Evolutionary conservation across 306 rosid genomes (phyloP), one percentile per base, ranked within the genome.

Genomic region (Cucurbita maxima): DNA sequence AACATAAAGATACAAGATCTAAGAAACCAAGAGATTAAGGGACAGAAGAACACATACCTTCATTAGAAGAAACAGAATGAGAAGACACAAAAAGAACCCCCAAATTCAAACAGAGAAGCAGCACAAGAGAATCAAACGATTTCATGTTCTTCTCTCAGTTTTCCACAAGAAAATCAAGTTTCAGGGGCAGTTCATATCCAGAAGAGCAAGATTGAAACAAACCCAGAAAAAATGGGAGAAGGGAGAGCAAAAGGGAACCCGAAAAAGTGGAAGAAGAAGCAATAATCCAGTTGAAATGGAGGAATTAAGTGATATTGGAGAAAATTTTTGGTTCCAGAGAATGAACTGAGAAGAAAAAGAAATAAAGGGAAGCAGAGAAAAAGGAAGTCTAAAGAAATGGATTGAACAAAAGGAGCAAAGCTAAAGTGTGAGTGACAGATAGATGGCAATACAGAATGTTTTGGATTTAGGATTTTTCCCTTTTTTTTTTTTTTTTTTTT

Each of bases 31-130:
- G 38, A 19, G 73, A 79, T 37, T 10, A 30, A 18, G 55, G 8
- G 8, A 66, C 22, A 14, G 60, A 71, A 6, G 50, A 44, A 69
- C 47, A 61, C 75, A 25, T 67, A 95, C 99, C 97, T 89, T 95
- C 99, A 22, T 82, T 79, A 48, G 83, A 66, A 73, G 86, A 79
- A 67, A 85, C 75, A 34, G 85, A 76, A 62, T 84, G 82, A 71
- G 89, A 81, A 54, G 63, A 76, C 82, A 71, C 83, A 51, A 83
- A 75, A 72, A 81, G 79, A 75, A 83, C 70, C 38, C 78, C 82
- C 45, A 50, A 77, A 72, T 84, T 64, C 11, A 87, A 82, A 81
- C 76, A 58, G 53, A 86, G 77, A 72, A 87, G 56, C 80, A 75
- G 80, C 79, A 73, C 80, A 37, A 88, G 72, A 16, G 84, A 81